A percentile compares a stretch with the other conserved stretches of the same genome.
phyloP scores from a whole-genome alignment of 371 early-diverging fungal species.

The Mucor irregularis region DNA sequence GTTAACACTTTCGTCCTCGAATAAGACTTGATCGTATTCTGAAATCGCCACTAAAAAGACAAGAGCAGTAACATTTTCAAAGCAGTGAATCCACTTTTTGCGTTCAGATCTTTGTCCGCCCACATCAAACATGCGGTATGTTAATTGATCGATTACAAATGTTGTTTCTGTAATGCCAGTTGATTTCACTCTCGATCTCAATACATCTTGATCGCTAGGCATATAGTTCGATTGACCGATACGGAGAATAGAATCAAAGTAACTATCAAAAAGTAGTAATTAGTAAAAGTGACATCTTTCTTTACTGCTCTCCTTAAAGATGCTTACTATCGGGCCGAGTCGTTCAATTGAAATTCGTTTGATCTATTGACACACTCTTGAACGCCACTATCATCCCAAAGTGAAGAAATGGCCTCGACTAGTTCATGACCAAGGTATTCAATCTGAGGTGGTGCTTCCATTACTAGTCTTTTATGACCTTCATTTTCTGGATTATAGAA shows the following conservation, averaged over 20 bases:
- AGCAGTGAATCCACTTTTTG: conserved; percentile 95
- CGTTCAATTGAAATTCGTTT: conserved; percentile 86
- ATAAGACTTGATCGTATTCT: conserved; percentile 92
- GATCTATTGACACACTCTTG: conserved; percentile 70
- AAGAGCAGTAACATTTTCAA: conserved; percentile 93
- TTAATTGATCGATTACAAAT: conserved; percentile 78
- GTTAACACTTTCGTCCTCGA: conserved; percentile 89
- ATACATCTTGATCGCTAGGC: conserved; percentile 87
- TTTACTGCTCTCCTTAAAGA: neutral
- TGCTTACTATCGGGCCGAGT: conserved; percentile 79
- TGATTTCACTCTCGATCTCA: conserved; percentile 81
- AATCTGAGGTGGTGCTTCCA: conserved; percentile 68
- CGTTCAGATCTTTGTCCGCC: conserved; percentile 92
- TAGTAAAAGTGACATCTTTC: neutral
- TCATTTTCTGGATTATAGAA: conserved; percentile 66
- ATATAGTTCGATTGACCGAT: conserved; percentile 73
- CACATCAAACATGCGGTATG: conserved; percentile 91
- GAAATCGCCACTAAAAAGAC: conserved; percentile 92
- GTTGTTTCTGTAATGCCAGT: conserved; percentile 88
- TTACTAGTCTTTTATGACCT: conserved; percentile 49
- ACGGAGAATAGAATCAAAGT: conserved; percentile 86
- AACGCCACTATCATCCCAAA: conserved; percentile 83
- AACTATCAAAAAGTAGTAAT: conserved; percentile 35
- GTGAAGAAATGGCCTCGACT: conserved; percentile 67
- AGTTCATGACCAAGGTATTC: conserved; percentile 62